A percentile compares a stretch with the other conserved stretches of the same genome.
Conservation (phyloP, 2,329 filamentous ascomycete genomes). For the Phyllosticta capitalensis region DNA sequence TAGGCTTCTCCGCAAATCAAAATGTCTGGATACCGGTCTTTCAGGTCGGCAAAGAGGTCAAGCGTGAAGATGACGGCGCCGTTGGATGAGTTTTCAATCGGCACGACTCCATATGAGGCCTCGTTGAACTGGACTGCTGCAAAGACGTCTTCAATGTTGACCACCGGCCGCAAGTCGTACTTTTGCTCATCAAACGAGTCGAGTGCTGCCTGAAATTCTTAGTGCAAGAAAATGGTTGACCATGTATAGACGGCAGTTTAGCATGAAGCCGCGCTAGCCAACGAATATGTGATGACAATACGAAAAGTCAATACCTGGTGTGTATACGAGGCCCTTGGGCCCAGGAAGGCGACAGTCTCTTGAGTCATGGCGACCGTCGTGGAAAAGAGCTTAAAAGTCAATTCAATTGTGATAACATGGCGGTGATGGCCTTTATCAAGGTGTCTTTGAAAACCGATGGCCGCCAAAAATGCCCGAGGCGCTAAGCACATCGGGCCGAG, state of each 20-base stretch:
- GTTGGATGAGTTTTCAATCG: constrained; percentile 94
- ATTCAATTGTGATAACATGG: background rate
- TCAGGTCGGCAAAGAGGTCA: constrained; percentile 74
- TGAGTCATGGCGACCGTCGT: background rate
- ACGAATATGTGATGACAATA: background rate
- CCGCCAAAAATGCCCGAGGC: background rate
- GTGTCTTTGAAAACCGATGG: background rate
- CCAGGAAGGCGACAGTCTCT: constrained; percentile 47
- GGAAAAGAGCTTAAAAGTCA: background rate
- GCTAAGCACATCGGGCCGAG: background rate
- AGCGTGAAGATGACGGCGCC: constrained; percentile 85
- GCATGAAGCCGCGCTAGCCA: background rate
- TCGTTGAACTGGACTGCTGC: constrained; percentile 59
- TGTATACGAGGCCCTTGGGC: constrained; percentile 57
- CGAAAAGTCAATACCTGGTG: constrained; percentile 47
- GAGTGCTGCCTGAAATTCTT: constrained; percentile 44
- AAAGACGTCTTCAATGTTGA: constrained; percentile 61
- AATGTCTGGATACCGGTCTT: constrained; percentile 54
- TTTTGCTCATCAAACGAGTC: constrained; percentile 35
- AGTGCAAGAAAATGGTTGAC: background rate
- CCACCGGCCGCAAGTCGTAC: constrained; percentile 32
- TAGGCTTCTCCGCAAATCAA: constrained; percentile 77
- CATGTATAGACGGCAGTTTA: background rate
- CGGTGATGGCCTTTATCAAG: background rate
- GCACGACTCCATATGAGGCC: constrained; percentile 68